Evolutionary conservation across 441 rosid genomes (phyloP), one percentile per base, ranked within the genome.

Genomic region (Macaranga tanarius): DNA sequence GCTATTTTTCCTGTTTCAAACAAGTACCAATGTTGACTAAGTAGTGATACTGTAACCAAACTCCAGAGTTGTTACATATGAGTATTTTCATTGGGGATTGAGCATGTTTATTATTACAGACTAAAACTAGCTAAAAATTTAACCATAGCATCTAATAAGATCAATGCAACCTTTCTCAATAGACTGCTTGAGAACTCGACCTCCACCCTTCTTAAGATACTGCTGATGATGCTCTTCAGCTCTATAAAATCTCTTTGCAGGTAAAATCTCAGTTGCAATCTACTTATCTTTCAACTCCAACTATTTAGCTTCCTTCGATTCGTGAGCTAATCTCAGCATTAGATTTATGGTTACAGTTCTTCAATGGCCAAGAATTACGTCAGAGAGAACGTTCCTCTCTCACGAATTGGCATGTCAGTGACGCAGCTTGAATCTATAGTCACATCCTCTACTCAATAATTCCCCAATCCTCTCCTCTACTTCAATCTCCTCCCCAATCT

Each of bases 401-500:
- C 99, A 17, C 97, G 97, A 73, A 92, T 95, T 85, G 97, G 96
- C 64, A 96, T 95, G 11, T 68, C 92, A 62, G 99, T 95, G 65
- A 96, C 99, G 61, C 99, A 92, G 80, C 81, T 95, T 10, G 99
- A 92, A 82, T 95, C 97, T 74, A 86, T 95, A n/a, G 98, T 87
- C 17, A 90, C 97, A 10, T 89, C 99, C 71, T 87, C 92, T 20
- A 79, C 97, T 4, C 97, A 91, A 80, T 88, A 92, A 80, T 79
- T 84, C 62, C 98, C 98, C 16, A 98, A 95, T 71, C 89, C 96
- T 78, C 87, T 91, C 71, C 96, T 95, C 78, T 92, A 95, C 83
- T 95, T 92, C 84, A 98, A 92, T 85, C 93, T 95, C 73, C 95
- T 95, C 65, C 92, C 99, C 70, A 96, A 95, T 92, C 99, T 95